A percentile compares a stretch with the other conserved stretches of the same genome.
phyloP scores from a whole-genome alignment of 257 asterid species.

The Nicotiana attenuata region DNA sequence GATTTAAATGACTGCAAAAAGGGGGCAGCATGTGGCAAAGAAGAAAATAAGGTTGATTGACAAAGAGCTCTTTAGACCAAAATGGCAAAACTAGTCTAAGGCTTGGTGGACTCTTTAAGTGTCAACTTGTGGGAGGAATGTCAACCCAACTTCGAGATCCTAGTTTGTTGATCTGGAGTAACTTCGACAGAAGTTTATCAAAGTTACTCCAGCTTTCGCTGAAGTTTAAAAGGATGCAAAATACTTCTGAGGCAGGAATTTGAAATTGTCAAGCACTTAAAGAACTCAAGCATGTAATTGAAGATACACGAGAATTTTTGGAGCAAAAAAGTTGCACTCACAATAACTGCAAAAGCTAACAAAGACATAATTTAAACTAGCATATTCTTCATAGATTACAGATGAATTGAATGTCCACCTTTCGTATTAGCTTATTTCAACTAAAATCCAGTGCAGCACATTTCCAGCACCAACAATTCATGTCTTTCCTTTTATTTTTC shows the following conservation, averaged over 20 bases:
- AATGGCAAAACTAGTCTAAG: background rate
- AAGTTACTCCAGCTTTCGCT: background rate
- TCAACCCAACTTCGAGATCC: background rate
- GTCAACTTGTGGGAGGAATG: background rate
- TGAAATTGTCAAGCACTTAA: constrained; percentile 1
- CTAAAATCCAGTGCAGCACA: background rate
- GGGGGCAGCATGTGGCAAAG: background rate
- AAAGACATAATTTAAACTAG: background rate
- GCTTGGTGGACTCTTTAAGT: background rate
- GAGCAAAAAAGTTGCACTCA: background rate
- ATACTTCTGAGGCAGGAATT: background rate
- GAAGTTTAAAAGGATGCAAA: background rate
- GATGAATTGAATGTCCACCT: background rate
- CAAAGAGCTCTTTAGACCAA: background rate
- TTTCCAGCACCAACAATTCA: background rate
- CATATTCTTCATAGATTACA: background rate
- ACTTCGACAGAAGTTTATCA: background rate
- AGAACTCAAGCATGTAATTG: background rate
- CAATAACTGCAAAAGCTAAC: background rate
- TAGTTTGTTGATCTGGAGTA: background rate
- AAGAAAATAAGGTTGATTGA: background rate
- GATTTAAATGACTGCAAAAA: background rate
- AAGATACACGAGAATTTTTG: background rate
- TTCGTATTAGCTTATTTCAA: background rate
- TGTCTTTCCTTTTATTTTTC: background rate